A percentile compares a stretch with the other conserved stretches of the same genome.
Conservation (phyloP, 371 early-diverging fungal species). For the Actinomortierella wolfii region DNA sequence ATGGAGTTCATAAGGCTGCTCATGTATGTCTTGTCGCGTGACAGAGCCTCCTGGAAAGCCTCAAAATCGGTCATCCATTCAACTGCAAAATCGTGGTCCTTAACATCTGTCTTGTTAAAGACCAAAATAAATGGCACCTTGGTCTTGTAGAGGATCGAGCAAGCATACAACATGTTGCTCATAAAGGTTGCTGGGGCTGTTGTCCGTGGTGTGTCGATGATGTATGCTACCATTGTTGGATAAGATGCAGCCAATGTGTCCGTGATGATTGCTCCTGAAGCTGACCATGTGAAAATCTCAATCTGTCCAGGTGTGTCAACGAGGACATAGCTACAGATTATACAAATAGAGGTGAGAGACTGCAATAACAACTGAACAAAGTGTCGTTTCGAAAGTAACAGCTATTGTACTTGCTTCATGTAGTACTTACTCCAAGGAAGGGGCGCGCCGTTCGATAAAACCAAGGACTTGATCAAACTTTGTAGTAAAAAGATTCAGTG, state of each 20-base stretch:
- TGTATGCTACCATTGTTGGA: slow-evolving; percentile 94
- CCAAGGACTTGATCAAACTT: slow-evolving; percentile 96
- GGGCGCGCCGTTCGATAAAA: slow-evolving; percentile 82
- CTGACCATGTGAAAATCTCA: slow-evolving; percentile 99
- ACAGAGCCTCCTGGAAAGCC: slow-evolving; percentile 87
- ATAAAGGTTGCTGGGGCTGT: slow-evolving; percentile 97
- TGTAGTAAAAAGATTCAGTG: slow-evolving; percentile 96
- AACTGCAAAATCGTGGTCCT: slow-evolving; percentile 83
- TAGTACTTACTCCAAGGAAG: slow-evolving; percentile 67
- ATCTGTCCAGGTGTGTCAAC: slow-evolving; percentile 99
- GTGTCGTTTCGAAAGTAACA: background rate
- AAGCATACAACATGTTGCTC: slow-evolving; percentile 99
- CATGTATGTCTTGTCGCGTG: slow-evolving; percentile 84
- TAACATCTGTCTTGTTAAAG: slow-evolving; percentile 98
- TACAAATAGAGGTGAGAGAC: background rate
- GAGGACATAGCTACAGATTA: slow-evolving; percentile 70
- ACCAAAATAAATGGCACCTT: slow-evolving; percentile 93
- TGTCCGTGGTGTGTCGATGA: slow-evolving; percentile 97
- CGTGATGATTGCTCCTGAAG: slow-evolving; percentile 97
- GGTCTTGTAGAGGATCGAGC: slow-evolving; percentile 95
- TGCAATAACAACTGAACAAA: slow-evolving; percentile 5
- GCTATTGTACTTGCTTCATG: background rate
- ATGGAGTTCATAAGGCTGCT: slow-evolving; percentile 92
- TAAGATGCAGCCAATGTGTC: slow-evolving; percentile 92
- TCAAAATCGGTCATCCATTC: slow-evolving; percentile 99